These are phyloP conservation scores for Aspergillus candidus DNA, from an alignment of 2,329 filamentous ascomycete species.

Conservation along the genomic window DNA sequence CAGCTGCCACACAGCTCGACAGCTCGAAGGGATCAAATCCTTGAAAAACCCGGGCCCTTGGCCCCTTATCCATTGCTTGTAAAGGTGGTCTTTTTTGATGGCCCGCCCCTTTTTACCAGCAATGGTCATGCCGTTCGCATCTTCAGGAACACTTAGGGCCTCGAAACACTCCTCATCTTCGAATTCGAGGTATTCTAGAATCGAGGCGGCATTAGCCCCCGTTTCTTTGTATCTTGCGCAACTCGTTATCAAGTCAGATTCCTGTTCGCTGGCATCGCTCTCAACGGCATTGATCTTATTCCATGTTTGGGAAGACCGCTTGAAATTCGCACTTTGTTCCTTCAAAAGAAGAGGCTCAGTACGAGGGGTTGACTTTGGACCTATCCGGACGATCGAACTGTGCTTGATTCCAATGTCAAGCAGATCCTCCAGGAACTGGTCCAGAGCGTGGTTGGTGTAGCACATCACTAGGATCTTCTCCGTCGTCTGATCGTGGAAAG, in stretches of 20 bases:
- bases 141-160: constrained; percentile 50
- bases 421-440: constrained; percentile 62
- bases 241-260: constrained; percentile 1
- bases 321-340: constrained; percentile 33
- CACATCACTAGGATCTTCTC: constrained; percentile 58
- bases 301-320: constrained; percentile 32
- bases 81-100: constrained; percentile 46
- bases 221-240: constrained; percentile 13
- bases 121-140: constrained; percentile 40
- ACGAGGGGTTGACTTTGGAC: constrained; percentile 49
- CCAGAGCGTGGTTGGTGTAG: constrained; percentile 63
- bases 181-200: constrained; percentile 45
- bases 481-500: constrained; percentile 45
- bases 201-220: constrained; percentile 5
- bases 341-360: constrained; percentile 48
- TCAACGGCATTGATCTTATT: constrained; percentile 40
- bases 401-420: constrained; percentile 52
- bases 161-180: constrained; percentile 49
- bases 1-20: constrained; percentile 50
- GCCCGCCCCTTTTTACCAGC: constrained; percentile 44
- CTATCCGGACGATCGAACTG: constrained; percentile 54
- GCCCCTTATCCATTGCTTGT: constrained; percentile 46
- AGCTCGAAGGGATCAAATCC: constrained; percentile 26
- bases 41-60: constrained; percentile 41
- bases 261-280: constrained; percentile 27